Base-by-base conservation (phyloP, 495 filamentous ascomycete species). In the Parmelia sp. region DNA sequence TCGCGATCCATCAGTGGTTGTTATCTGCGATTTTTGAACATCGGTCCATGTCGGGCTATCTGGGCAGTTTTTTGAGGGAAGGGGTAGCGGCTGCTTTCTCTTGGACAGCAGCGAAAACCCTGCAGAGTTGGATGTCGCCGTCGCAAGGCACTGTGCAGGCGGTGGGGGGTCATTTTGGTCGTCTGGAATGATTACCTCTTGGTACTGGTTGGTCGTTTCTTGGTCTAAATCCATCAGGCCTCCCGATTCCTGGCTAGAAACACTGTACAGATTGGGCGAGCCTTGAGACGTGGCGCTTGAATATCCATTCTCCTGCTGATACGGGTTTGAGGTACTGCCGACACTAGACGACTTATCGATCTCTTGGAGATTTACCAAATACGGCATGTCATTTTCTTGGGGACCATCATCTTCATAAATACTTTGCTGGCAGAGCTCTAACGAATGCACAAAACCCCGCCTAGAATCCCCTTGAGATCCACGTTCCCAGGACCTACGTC, bases 401-500 rank as follows among this genome's bases (percentile, higher is more conserved):
- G 44, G n/a, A 64, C 35, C 56, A 45, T 57, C 27, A 19, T 55
- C 37, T 56, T 66, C 53, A 44, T 51, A 19, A 23, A 31, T 55
- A 29, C 51, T 55, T 33, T 55, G 51, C 51, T 55, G 51, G 29
- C 15, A 55, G 51, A 55, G 65, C 53, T 61, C 61, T 63, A 40
- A 59, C 25, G 61, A 31, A 29, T 62, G 29, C 15, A 27, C 11
- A 60, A 62, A 19, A 40, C 42, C 31, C 55, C 29, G 56, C 35
- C 15, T n/a, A 40, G 45, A 27, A 49, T 29, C 56, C 36, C 44
- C 47, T 63, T 49, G 61, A 51, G 59, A 39, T 63, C 51, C 63
- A 33, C 57, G 59, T 40, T 68, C 66, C 66, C 64, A 57, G 62
- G 68, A 70, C 61, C 68, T 70, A 65, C 56, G 37, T 58, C 45